Evolutionary conservation across 108 stramenopile species (phyloP).

Genomic region (Seminavis robusta): DNA sequence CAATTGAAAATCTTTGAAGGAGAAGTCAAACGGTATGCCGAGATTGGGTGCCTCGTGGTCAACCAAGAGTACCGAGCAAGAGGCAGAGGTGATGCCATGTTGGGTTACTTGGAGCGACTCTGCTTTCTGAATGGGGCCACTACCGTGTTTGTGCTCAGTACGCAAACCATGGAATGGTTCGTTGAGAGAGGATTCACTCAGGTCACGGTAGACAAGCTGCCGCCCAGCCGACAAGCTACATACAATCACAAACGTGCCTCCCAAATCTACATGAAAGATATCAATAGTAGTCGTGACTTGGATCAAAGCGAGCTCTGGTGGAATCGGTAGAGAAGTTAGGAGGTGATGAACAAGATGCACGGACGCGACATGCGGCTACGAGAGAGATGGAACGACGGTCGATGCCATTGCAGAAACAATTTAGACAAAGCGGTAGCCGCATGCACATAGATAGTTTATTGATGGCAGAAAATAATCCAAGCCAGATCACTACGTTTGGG

Average conservation of each 20-base stretch:
- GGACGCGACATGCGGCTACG: no score
- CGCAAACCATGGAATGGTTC: conserved; percentile 97
- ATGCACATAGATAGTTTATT: no score
- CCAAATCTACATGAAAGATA: conserved; percentile 90
- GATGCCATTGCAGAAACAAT: no score
- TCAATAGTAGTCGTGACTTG: conserved; percentile 71
- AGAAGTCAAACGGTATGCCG: conserved; percentile 84
- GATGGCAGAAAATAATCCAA: no score
- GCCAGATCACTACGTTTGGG: no score
- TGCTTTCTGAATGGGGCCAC: conserved; percentile 63
- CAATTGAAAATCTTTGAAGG: conserved; percentile 82
- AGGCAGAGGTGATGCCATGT: conserved; percentile 93
- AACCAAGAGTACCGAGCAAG: conserved; percentile 76
- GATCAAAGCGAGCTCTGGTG: conserved; percentile 88
- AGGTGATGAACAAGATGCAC: no score
- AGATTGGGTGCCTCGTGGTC: conserved; percentile 94
- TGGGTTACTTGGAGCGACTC: conserved; percentile 92
- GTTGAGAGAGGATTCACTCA: conserved; percentile 87
- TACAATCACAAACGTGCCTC: conserved; percentile 70
- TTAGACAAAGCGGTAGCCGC: no score
- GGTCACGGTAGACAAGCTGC: conserved; percentile 61
- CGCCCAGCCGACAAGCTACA: conserved; percentile 73
- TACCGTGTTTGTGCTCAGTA: conserved; percentile 89
- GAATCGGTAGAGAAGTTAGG: conserved; percentile 59
- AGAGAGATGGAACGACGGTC: no score